Evolutionary conservation across 768 basidiomycete species (phyloP).

Genomic region (Tulasnella sp.): DNA sequence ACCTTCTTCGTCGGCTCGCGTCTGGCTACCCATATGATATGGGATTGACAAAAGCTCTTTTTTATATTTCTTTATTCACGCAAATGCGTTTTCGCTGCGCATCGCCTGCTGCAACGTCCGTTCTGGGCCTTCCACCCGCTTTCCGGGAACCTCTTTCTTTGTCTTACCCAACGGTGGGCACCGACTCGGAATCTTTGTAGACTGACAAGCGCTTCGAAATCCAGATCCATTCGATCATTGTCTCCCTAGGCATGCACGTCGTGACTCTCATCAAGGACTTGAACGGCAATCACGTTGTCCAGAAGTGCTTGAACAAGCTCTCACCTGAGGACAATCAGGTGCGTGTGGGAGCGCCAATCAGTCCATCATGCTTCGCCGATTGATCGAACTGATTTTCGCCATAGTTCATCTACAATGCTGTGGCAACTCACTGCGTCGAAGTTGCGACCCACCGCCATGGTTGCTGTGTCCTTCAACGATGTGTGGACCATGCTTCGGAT

Average conservation of each 20-base stretch:
- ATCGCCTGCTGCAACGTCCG: constrained; percentile 35
- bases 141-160: not conserved
- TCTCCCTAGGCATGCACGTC: constrained; percentile 93
- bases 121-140: not conserved
- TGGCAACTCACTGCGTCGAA: constrained; percentile 97
- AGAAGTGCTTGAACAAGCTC: constrained; percentile 97
- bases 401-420: constrained; percentile 98
- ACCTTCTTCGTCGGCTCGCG: not conserved
- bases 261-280: constrained; percentile 98
- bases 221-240: constrained; percentile 94
- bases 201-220: constrained; percentile 71
- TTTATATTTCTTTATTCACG: constrained; percentile 1
- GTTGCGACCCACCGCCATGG: constrained; percentile 97
- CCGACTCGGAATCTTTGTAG: constrained; percentile 26
- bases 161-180: constrained; percentile 17
- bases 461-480: constrained; percentile 95
- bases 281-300: constrained; percentile 95
- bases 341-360: constrained; percentile 11
- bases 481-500: constrained; percentile 96
- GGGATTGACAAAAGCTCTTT: constrained; percentile 2
- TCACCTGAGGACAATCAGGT: constrained; percentile 98
- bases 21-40: constrained; percentile 1
- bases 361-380: not conserved
- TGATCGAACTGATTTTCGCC: not conserved
- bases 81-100: constrained; percentile 17